Percentiles rank a stretch among this genome's conserved stretches.
These are phyloP conservation scores for Fonsecaea nubica DNA, from an alignment of 2,329 filamentous ascomycete species.

Conservation along the genomic window DNA sequence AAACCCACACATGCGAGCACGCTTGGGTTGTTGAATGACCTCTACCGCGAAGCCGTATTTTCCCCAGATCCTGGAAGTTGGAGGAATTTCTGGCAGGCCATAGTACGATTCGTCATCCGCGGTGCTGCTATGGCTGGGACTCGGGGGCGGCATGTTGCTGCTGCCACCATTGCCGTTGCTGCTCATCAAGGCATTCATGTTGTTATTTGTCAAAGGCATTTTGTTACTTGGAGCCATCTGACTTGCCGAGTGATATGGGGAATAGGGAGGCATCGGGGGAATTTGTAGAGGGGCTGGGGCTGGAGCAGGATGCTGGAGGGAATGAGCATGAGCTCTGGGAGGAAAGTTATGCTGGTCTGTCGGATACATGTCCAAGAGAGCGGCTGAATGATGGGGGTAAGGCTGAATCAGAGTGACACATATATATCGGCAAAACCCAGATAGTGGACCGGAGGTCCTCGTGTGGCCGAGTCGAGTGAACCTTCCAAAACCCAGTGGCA, in stretches of 20 bases:
- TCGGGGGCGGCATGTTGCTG: constrained; percentile 38
- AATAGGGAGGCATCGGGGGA: constrained; percentile 18
- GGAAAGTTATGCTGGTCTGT: constrained; percentile 27
- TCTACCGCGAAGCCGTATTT: constrained; percentile 66
- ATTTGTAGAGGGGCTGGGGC: constrained; percentile 20
- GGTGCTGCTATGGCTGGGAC: constrained; percentile 46
- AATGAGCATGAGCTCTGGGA: constrained; percentile 16
- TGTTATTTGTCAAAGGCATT: constrained; percentile 4
- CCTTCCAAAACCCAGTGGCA: constrained; percentile 7
- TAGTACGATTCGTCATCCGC: constrained; percentile 32
- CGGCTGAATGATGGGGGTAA: neutral
- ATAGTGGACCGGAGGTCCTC: neutral
- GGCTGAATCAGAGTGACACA: neutral
- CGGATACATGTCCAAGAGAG: constrained; percentile 21
- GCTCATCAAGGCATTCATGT: constrained; percentile 1
- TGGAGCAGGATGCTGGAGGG: constrained; percentile 15
- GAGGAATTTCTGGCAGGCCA: constrained; percentile 44
- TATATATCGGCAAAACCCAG: neutral
- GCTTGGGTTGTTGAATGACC: constrained; percentile 87
- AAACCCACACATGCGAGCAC: constrained; percentile 98
- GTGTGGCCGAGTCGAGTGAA: constrained; percentile 9
- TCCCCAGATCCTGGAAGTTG: constrained; percentile 50
- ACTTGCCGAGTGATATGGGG: constrained; percentile 24
- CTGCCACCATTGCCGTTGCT: constrained; percentile 40
- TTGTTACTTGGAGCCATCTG: neutral